Evolutionary conservation across 805 yeast species (phyloP).

Genomic region (Saccharomycopsis synnaedendra): DNA sequence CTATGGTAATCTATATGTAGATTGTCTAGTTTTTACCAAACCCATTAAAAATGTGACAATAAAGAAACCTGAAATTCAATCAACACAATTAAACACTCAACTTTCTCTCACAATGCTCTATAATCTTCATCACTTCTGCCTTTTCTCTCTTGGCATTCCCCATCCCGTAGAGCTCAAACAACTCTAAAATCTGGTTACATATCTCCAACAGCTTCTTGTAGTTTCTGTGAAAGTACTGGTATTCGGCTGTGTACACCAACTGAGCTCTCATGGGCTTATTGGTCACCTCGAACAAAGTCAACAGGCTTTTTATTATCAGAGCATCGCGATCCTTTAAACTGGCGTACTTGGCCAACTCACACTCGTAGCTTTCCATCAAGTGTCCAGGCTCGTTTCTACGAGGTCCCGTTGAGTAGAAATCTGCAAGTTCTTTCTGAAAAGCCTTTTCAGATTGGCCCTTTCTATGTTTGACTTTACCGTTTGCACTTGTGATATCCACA

Average conservation of each 20-base stretch:
- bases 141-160: conserved; percentile 3
- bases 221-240: conserved; percentile 13
- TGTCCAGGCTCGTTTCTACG: conserved; percentile 5
- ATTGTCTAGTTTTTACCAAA: too few species aligned
- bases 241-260: conserved; percentile 14
- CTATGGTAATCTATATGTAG: too few species aligned
- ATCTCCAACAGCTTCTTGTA: conserved; percentile 8
- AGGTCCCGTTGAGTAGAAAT: conserved; percentile 11
- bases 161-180: conserved; percentile 4
- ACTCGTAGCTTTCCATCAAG: conserved; percentile 5
- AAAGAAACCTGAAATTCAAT: too few species aligned
- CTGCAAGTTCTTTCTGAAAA: conserved; percentile 8
- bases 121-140: conserved; percentile 5
- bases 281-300: conserved; percentile 6
- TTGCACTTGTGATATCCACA: conserved; percentile 7
- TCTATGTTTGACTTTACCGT: conserved; percentile 12
- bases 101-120: conserved; percentile 1
- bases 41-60: too few species aligned
- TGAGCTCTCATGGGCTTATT: conserved; percentile 9
- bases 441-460: conserved; percentile 15
- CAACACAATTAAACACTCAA: neutral
- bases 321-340: neutral
- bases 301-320: neutral
- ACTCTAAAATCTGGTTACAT: conserved; percentile 6
- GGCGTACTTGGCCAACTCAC: neutral